Evolutionary conservation across 768 basidiomycete species (phyloP), one percentile per base, ranked within the genome.

Genomic region (Hemileccinum rubropunctum): DNA sequence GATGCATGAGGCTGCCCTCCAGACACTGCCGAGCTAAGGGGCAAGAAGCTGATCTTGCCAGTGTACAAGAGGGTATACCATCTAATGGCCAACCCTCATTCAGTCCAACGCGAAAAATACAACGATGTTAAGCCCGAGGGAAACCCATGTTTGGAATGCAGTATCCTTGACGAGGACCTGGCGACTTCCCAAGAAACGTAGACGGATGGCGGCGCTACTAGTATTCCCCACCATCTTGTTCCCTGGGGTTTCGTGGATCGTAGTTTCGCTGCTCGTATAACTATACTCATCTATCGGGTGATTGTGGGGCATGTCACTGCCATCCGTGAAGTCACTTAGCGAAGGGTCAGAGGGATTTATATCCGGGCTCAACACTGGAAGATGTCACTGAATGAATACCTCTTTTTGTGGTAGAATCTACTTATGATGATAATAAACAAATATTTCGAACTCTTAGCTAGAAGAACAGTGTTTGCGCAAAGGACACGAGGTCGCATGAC

Each of bases 51-150:
- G 33, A 69, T 37, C 26, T 68, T 63, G 17, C 58, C 54, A 1
- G 71, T 74, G 48, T 73, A 73, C 3, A 76, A 17, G 13, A 73
- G 58, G 1, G 71, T 65, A 46, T 68, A 69, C 69, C 70, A 71
- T 14, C 75, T 76, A 47, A 13, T 30, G 0, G 11, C 3, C 9
- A 4, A 35, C 9, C 6, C 3, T 27, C 21, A 3, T 30, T 34
- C 45, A 33, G 12, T 15, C 20, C 8, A 34, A 45, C 5, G 8
- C 9, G 17, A 4, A 3, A 34, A 20, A 4, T 0, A 30, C 5
- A 2, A 15, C 30, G 7, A 15, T 3, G 9, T 6, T 6, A 23
- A 23, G 23, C 3, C 23, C 6, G 23, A 23, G 23, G 23, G 23
- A 23, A 39, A 21, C 60, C 49, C 36, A 65, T 63, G 63, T 65